These are phyloP conservation scores for Aspergillus ochraceus DNA, from an alignment of 2,329 filamentous ascomycete genomes.

Conservation along the genomic window DNA sequence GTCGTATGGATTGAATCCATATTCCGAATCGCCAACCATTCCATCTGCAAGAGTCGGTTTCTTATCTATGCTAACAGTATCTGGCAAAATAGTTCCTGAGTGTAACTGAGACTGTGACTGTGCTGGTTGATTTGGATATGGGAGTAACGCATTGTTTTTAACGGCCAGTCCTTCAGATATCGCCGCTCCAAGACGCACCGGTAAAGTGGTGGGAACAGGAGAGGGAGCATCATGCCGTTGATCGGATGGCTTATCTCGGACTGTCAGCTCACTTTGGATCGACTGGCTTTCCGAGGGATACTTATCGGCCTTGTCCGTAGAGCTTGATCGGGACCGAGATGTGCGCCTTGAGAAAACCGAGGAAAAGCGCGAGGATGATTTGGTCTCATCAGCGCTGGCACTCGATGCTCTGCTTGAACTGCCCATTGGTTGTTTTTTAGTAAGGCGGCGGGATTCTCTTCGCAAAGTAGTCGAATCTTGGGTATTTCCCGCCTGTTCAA, in stretches of 20 bases:
- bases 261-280: constrained; percentile 1
- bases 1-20: neutral
- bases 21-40: neutral
- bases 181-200: constrained; percentile 30
- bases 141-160: constrained; percentile 21
- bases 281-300: neutral
- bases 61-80: neutral
- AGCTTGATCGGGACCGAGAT: constrained; percentile 30
- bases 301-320: constrained; percentile 21
- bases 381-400: constrained; percentile 26
- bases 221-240: constrained; percentile 11
- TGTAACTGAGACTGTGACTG: constrained; percentile 17
- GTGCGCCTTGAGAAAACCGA: constrained; percentile 30
- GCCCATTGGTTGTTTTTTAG: constrained; percentile 35
- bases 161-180: constrained; percentile 31
- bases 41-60: neutral
- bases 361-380: constrained; percentile 25
- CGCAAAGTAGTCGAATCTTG: constrained; percentile 15
- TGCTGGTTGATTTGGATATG: constrained; percentile 2
- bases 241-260: constrained; percentile 4
- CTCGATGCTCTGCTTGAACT: constrained; percentile 33
- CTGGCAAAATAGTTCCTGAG: constrained; percentile 18
- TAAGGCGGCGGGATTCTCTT: constrained; percentile 31
- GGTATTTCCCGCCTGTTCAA: constrained; percentile 26
- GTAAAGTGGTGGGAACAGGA: constrained; percentile 25